Percentiles rank a stretch among this genome's conserved stretches.
These are phyloP conservation scores for Uronychia binucleata DNA, from an alignment of 73 alveolate genomes.

Conservation along the genomic window DNA sequence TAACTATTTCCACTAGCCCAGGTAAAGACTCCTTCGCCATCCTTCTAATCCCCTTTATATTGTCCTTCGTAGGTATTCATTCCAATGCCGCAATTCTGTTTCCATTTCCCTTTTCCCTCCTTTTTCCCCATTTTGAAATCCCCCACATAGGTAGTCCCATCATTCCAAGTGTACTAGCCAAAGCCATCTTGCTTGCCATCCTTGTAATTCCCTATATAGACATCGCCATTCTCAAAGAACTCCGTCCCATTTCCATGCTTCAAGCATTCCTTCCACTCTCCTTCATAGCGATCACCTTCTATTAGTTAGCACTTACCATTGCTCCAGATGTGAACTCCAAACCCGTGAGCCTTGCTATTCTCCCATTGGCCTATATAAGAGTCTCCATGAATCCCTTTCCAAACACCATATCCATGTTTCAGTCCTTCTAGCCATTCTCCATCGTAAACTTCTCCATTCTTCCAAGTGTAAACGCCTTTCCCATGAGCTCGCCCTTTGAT, in stretches of 20 bases:
- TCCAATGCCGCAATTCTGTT: too few species aligned
- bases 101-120: conserved; percentile 71
- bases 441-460: conserved; percentile 64
- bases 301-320: too few species aligned
- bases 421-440: conserved; percentile 76
- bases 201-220: conserved; percentile 74
- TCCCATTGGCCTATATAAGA: conserved; percentile 59
- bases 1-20: too few species aligned
- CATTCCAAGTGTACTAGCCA: conserved; percentile 2
- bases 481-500: conserved; percentile 22
- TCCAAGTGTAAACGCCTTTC: conserved; percentile 28
- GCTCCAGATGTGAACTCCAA: conserved; percentile 40
- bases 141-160: conserved; percentile 14
- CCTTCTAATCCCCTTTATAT: too few species aligned
- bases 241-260: conserved; percentile 86
- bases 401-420: conserved; percentile 72
- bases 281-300: conserved; percentile 71
- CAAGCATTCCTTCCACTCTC: conserved; percentile 63
- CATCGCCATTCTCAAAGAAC: conserved; percentile 75
- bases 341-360: conserved; percentile 64
- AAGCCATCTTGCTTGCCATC: conserved; percentile 28
- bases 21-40: too few species aligned
- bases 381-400: conserved; percentile 57
- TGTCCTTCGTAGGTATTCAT: too few species aligned
- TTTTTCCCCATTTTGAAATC: conserved; percentile 32